A percentile compares a stretch with the other conserved stretches of the same genome.
Conservation (phyloP, 176 grass and related monocot species). For the Leersia perrieri region DNA sequence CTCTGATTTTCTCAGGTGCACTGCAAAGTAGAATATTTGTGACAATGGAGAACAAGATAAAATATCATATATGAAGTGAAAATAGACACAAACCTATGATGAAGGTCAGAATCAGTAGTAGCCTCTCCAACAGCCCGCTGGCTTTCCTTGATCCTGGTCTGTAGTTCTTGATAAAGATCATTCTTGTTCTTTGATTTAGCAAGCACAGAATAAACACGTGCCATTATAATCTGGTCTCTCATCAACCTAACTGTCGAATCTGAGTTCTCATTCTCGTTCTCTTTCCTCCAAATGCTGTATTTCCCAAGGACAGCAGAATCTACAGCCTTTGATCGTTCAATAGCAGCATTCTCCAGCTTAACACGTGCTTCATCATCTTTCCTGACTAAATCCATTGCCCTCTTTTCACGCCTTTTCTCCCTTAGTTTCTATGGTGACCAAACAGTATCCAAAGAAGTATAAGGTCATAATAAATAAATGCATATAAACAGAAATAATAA, state of each 20-base stretch:
- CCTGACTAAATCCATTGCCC: slow-evolving; percentile 68
- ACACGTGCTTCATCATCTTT: slow-evolving; percentile 85
- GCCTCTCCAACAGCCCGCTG: slow-evolving; percentile 82
- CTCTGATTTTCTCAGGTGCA: slow-evolving; percentile 79
- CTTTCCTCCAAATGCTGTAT: slow-evolving; percentile 96
- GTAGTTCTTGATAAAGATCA: slow-evolving; percentile 73
- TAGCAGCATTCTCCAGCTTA: slow-evolving; percentile 86
- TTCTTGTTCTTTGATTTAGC: slow-evolving; percentile 73
- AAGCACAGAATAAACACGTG: slow-evolving; percentile 70
- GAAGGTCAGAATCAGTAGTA: slow-evolving; percentile 83
- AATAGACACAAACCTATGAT: slow-evolving; percentile 56
- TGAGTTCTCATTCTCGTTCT: slow-evolving; percentile 91
- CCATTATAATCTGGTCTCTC: slow-evolving; percentile 98
- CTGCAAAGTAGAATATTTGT: slow-evolving; percentile 46
- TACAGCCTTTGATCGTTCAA: slow-evolving; percentile 86
- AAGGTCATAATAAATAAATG: not conserved
- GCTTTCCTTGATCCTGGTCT: slow-evolving; percentile 84
- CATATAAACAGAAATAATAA: slow-evolving; percentile 9
- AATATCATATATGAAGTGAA: slow-evolving; percentile 16
- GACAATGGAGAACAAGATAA: slow-evolving; percentile 20
- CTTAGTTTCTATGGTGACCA: slow-evolving; percentile 65
- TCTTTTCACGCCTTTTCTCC: slow-evolving; percentile 83
- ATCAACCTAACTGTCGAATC: slow-evolving; percentile 97
- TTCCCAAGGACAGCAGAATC: slow-evolving; percentile 96
- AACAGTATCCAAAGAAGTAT: slow-evolving; percentile 22